Evolutionary conservation across 169 alveolate genomes (phyloP).

Genomic region (Cryptosporidium tyzzeri): DNA sequence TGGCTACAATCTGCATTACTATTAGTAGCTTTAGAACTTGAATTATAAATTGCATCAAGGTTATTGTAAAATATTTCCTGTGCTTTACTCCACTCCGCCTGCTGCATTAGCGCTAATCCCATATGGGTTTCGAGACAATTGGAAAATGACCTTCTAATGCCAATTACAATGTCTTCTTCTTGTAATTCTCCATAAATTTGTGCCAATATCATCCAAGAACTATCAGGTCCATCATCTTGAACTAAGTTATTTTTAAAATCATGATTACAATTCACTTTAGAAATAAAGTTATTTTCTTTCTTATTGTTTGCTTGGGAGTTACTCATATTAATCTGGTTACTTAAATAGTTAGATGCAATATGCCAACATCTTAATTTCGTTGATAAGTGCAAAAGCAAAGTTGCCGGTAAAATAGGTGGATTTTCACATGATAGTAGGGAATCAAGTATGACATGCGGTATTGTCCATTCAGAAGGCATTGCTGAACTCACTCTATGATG

Average conservation of each 20-base stretch:
- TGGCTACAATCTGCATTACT: background rate
- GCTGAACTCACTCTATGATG: conserved; percentile 74
- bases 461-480: conserved; percentile 67
- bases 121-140: conserved; percentile 69
- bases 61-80: conserved; percentile 65
- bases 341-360: conserved; percentile 44
- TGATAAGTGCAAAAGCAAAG: conserved; percentile 45
- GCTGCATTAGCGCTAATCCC: conserved; percentile 72
- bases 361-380: conserved; percentile 75
- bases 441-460: conserved; percentile 45
- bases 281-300: background rate
- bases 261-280: background rate
- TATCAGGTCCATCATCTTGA: conserved; percentile 10
- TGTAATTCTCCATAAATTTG: conserved; percentile 65
- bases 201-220: conserved; percentile 62
- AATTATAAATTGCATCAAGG: conserved; percentile 15
- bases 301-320: background rate
- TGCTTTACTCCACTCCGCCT: conserved; percentile 75
- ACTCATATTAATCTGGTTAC: conserved; percentile 3
- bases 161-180: conserved; percentile 71
- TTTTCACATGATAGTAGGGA: conserved; percentile 18
- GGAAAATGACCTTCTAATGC: conserved; percentile 50
- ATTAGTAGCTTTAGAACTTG: background rate
- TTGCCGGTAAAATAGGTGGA: conserved; percentile 55
- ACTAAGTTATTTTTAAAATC: background rate